Base-by-base conservation (phyloP, 306 rosid genomes). In the Cucumis sativus region DNA sequence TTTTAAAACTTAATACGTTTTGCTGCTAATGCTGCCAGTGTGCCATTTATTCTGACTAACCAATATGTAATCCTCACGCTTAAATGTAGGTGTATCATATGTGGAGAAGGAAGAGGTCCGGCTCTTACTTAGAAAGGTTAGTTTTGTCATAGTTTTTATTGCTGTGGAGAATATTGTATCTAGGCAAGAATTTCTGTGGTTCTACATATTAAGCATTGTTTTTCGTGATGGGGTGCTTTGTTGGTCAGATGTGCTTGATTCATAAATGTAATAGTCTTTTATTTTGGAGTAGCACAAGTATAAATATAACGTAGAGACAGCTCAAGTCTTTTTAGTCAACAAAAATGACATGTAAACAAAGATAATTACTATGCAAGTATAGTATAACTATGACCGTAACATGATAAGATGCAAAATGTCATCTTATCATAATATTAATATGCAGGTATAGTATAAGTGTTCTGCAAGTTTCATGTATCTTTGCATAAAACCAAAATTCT, bases 31-130 rank as follows among this genome's bases (percentile, higher is more conserved):
- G 52, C 20, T 37, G 21, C 20, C 78, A 30, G n/a, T 14, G 20
- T 28, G 30, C 30, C 30, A 28, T 28, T 75, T 14, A n/a, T 57
- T 57, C 3, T 75, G 52, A 12, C 43, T 39, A 28, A 61, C 81
- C 71, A 69, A 40, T 81, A 61, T 82, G 17, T 86, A 78, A 83
- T 84, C 60, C 56, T 54, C 52, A 63, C 70, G 52, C 87, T 86
- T 84, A 69, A 39, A 77, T 84, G 91, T 81, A 96, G 99, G 99
- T 76, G 83, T 86, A 80, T 88, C 99, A 59, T 91, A 96, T 86
- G 78, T 79, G 74, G 99, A 96, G 92, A 96, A 96, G 92, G 99
- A 92, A 89, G 96, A 96, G 85, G 98, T 96, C 33, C 99, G 99
- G 16, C 49, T 86, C 77, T 98, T 96, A 69, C 97, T 96, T 79